Evolutionary conservation across 176 grass and related monocot genomes (phyloP).

Genomic region (Aegilops longissima): DNA sequence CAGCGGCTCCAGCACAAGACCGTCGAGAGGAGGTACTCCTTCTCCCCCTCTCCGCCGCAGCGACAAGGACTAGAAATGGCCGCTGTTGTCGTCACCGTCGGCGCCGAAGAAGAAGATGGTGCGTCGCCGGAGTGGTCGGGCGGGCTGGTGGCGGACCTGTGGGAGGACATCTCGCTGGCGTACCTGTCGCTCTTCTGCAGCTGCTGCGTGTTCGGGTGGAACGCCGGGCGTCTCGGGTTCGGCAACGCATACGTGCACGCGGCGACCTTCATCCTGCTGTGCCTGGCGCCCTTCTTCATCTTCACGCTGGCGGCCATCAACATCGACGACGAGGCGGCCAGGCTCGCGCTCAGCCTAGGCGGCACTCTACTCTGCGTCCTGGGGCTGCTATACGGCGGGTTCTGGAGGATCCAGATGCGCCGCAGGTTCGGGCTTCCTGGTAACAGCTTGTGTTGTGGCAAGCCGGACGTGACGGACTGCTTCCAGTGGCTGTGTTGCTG

Average conservation of each 20-base stretch:
- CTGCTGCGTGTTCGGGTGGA: slow-evolving; percentile 89
- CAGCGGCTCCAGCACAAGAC: slow-evolving; percentile 32
- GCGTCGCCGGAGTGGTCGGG: slow-evolving; percentile 44
- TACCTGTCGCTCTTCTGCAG: slow-evolving; percentile 78
- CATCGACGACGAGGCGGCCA: slow-evolving; percentile 49
- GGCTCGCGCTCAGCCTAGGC: slow-evolving; percentile 47
- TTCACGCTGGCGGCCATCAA: slow-evolving; percentile 79
- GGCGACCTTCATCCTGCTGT: slow-evolving; percentile 70
- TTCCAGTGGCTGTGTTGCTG: slow-evolving; percentile 69
- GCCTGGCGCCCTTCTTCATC: slow-evolving; percentile 81
- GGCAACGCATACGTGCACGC: slow-evolving; percentile 85
- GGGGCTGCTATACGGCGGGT: slow-evolving; percentile 76
- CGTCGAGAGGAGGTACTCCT: slow-evolving; percentile 49
- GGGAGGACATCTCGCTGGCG: slow-evolving; percentile 74
- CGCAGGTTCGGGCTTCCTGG: slow-evolving; percentile 58
- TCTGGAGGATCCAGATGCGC: slow-evolving; percentile 92
- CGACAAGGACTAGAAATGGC: too few relatives aligned
- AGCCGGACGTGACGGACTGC: slow-evolving; percentile 49
- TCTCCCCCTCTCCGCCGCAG: neutral
- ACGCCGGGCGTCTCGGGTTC: slow-evolving; percentile 58
- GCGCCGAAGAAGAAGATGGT: neutral
- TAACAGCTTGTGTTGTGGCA: slow-evolving; percentile 47
- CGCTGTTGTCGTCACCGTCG: too few relatives aligned
- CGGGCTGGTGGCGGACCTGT: slow-evolving; percentile 43
- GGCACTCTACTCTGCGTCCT: slow-evolving; percentile 61